phyloP scores from a whole-genome alignment of 768 basidiomycete species.

The Multifurca ochricompacta region DNA sequence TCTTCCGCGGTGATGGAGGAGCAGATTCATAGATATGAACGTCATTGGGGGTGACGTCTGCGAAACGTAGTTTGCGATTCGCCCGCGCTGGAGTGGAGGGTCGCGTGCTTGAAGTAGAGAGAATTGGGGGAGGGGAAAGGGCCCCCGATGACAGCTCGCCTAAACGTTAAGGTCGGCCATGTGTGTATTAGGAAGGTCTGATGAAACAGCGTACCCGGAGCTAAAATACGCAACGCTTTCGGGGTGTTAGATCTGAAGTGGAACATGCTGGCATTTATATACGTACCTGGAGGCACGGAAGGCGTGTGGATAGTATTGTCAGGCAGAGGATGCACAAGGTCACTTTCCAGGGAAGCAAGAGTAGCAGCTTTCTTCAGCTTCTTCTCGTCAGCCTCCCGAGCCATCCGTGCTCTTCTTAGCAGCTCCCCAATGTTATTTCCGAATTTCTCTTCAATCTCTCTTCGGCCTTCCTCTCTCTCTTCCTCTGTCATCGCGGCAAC shows the following conservation, averaged over 20 bases:
- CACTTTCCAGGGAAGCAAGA: neutral
- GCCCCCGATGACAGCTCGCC: neutral
- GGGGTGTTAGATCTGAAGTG: neutral
- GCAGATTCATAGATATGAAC: conserved; percentile 79
- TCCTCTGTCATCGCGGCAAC: conserved; percentile 64
- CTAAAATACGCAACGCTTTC: neutral
- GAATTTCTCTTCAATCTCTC: conserved; percentile 63
- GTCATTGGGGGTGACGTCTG: conserved; percentile 64
- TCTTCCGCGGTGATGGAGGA: conserved; percentile 64
- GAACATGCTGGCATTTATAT: neutral
- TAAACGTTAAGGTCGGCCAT: neutral
- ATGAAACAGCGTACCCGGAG: neutral
- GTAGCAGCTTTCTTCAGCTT: neutral
- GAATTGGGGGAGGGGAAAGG: conserved; percentile 32
- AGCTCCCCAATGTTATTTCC: conserved; percentile 59
- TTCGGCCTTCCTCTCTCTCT: conserved; percentile 57
- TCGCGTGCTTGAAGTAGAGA: conserved; percentile 45
- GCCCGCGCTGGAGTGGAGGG: conserved; percentile 44
- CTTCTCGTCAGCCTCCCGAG: conserved; percentile 33
- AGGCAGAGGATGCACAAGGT: neutral
- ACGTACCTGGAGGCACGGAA: conserved; percentile 2
- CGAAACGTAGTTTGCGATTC: conserved; percentile 59
- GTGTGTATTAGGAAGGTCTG: neutral
- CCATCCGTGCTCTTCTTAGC: conserved; percentile 45
- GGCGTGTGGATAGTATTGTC: neutral